Evolutionary conservation across 768 basidiomycete species (phyloP).

Genomic region (Mrakia hoshinonis): DNA sequence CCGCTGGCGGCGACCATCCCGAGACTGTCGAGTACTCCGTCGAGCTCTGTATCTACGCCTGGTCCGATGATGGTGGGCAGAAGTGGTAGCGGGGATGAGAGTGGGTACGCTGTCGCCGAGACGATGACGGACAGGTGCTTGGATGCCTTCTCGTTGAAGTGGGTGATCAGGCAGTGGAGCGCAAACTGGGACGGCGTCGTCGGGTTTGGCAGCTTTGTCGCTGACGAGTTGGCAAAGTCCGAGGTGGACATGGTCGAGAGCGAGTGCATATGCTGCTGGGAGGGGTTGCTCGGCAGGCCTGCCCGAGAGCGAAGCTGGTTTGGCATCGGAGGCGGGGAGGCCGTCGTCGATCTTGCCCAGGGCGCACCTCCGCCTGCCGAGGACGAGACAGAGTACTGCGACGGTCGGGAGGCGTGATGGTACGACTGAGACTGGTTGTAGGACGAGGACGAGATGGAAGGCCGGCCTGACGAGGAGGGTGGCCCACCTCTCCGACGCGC

Average conservation of each 20-base stretch:
- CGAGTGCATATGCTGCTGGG: slow-evolving; percentile 15
- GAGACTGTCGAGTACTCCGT: slow-evolving; percentile 72
- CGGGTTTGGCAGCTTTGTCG: slow-evolving; percentile 25
- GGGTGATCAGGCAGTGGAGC: slow-evolving; percentile 29
- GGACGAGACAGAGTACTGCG: slow-evolving; percentile 5
- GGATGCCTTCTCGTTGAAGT: slow-evolving; percentile 31
- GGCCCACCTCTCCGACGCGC: background rate
- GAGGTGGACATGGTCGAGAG: slow-evolving; percentile 14
- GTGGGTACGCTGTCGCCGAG: slow-evolving; percentile 57
- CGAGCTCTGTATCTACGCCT: slow-evolving; percentile 66
- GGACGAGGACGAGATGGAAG: slow-evolving; percentile 1
- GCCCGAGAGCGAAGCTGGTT: slow-evolving; percentile 3
- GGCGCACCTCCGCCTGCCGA: slow-evolving; percentile 5
- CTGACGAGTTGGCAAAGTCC: background rate
- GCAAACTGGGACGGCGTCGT: slow-evolving; percentile 27
- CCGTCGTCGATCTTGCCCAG: slow-evolving; percentile 12
- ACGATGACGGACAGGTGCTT: slow-evolving; percentile 34
- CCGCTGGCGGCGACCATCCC: slow-evolving; percentile 55
- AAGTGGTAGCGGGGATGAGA: slow-evolving; percentile 39
- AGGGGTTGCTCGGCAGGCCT: slow-evolving; percentile 1
- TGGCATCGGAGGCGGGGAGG: slow-evolving; percentile 22
- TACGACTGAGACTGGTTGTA: background rate
- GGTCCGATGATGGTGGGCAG: slow-evolving; percentile 61
- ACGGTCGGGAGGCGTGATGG: background rate
- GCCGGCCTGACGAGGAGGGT: background rate